Conservation (phyloP, 176 grass and related monocot genomes). For the Eragrostis nindensis region DNA sequence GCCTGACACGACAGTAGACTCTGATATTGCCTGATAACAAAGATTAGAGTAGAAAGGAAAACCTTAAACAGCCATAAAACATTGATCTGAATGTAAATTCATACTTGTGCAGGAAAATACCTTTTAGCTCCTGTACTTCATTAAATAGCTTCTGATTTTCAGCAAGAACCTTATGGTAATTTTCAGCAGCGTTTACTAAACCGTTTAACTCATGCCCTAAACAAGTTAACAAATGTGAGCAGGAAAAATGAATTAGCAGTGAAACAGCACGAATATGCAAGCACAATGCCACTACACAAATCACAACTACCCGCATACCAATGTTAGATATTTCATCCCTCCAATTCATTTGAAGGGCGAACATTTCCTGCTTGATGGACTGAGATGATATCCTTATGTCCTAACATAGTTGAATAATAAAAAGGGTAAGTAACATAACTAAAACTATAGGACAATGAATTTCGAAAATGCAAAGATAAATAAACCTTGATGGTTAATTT, state of each 20-base stretch:
- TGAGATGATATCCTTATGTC: constrained; percentile 81
- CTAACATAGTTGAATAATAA: constrained; percentile 51
- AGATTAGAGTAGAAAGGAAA: constrained; percentile 29
- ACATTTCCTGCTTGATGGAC: constrained; percentile 80
- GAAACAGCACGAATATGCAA: not conserved
- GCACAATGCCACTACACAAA: constrained; percentile 8
- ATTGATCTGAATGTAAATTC: not conserved
- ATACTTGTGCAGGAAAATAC: constrained; percentile 42
- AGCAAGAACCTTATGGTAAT: constrained; percentile 86
- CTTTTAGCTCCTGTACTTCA: constrained; percentile 98
- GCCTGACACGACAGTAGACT: constrained; percentile 94
- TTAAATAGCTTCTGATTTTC: constrained; percentile 96
- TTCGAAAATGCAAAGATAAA: constrained; percentile 25
- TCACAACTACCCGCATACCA: constrained; percentile 47
- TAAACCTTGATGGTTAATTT: constrained; percentile 61
- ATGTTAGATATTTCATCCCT: constrained; percentile 81
- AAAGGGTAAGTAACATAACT: constrained; percentile 19
- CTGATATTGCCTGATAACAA: constrained; percentile 83
- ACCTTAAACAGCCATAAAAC: constrained; percentile 21
- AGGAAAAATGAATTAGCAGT: not conserved
- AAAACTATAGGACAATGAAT: constrained; percentile 37
- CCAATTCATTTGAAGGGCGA: constrained; percentile 77
- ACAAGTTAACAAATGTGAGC: constrained; percentile 22
- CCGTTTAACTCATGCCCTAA: constrained; percentile 76
- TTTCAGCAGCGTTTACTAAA: constrained; percentile 88